phyloP scores from a whole-genome alignment of 148 eudicot species.

The Heliamphora exappendiculata region DNA sequence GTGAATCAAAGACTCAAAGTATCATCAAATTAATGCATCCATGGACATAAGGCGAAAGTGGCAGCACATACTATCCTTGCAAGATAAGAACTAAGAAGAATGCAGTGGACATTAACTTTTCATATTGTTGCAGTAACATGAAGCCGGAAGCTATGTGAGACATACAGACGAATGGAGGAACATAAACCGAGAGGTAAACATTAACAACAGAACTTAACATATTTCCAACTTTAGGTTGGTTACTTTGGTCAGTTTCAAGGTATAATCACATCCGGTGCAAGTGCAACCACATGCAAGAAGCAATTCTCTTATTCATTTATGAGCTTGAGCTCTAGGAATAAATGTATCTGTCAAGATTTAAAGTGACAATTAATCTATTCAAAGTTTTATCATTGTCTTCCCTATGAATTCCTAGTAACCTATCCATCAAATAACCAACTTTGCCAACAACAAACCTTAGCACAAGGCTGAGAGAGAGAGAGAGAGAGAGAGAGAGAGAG shows the following conservation, averaged over 20 bases:
- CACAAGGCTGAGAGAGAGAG: neutral
- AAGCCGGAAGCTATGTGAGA: neutral
- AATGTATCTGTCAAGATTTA: neutral
- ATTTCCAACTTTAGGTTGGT: neutral
- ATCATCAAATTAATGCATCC: neutral
- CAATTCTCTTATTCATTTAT: neutral
- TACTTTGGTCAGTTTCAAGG: neutral
- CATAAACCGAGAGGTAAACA: neutral
- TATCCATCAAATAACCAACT: neutral
- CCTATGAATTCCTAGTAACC: neutral
- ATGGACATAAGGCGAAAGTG: neutral
- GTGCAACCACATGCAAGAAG: neutral
- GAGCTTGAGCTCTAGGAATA: neutral
- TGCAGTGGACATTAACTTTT: neutral
- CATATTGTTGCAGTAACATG: no score
- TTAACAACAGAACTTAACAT: neutral
- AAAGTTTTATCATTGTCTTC: neutral
- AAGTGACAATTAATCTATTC: neutral
- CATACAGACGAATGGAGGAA: neutral
- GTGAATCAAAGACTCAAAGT: no score
- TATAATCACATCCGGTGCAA: neutral
- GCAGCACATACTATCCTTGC: neutral
- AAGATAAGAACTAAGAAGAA: neutral
- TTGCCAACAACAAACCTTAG: neutral
- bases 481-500: no score